Conservation (phyloP, 2,329 filamentous ascomycete species). For the Lanzia echinophila region DNA sequence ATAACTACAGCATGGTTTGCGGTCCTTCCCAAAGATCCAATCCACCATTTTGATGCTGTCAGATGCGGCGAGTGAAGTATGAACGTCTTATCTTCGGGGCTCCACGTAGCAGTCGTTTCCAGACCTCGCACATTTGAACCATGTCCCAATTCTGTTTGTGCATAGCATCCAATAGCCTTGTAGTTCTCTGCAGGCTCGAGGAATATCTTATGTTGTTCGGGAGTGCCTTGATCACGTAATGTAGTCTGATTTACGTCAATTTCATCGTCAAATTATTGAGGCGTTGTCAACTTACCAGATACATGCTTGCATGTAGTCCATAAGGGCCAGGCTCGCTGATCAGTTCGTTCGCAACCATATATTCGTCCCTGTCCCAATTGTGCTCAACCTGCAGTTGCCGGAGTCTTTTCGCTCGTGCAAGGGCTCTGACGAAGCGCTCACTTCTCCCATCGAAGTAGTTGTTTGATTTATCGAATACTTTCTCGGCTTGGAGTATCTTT, state of each 20-base stretch:
- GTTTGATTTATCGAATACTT: conserved; percentile 70
- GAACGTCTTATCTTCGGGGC: conserved; percentile 66
- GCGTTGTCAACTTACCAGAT: conserved; percentile 41
- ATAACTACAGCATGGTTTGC: conserved; percentile 75
- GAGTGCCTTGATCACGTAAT: conserved; percentile 62
- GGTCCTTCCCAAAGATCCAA: conserved; percentile 67
- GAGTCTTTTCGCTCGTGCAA: conserved; percentile 65
- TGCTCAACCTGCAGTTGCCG: conserved; percentile 59
- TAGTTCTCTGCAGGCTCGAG: conserved; percentile 62
- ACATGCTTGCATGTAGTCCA: conserved; percentile 65
- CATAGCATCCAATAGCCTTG: conserved; percentile 71
- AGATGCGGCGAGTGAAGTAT: conserved; percentile 66
- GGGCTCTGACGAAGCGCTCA: conserved; percentile 61
- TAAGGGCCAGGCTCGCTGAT: conserved; percentile 70
- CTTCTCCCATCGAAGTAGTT: conserved; percentile 68
- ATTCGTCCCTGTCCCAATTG: conserved; percentile 61
- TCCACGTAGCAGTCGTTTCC: conserved; percentile 51
- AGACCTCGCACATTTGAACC: conserved; percentile 66
- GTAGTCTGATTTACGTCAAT: conserved; percentile 44
- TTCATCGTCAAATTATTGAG: neutral
- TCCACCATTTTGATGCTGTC: conserved; percentile 81
- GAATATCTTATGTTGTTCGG: conserved; percentile 68
- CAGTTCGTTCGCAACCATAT: conserved; percentile 57
- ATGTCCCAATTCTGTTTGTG: conserved; percentile 74
- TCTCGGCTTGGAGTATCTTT: conserved; percentile 57